Evolutionary conservation across 2,329 filamentous ascomycete species (phyloP).

Genomic region (Paracoccidioides lutzii): DNA sequence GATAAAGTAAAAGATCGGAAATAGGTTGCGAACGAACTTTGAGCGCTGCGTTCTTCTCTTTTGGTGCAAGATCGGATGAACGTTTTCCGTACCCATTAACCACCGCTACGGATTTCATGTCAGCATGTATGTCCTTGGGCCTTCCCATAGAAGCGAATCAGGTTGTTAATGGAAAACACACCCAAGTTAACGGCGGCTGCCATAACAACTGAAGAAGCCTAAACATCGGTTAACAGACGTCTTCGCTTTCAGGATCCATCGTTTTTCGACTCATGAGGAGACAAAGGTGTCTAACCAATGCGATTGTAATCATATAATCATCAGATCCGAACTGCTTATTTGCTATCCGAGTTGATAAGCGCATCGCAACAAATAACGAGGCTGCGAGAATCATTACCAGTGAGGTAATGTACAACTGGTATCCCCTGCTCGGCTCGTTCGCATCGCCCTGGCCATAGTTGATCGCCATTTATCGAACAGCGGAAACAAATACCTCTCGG

Average conservation of each 20-base stretch:
- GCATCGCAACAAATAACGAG: constrained; percentile 1
- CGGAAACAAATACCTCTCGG: too few species aligned
- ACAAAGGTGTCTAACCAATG: neutral
- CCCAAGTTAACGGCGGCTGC: constrained; percentile 4
- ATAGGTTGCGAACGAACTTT: neutral
- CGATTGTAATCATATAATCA: neutral
- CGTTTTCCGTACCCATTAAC: constrained; percentile 12
- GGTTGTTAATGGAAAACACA: neutral
- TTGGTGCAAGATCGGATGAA: constrained; percentile 6
- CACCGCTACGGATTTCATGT: constrained; percentile 6
- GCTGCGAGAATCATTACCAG: constrained; percentile 4
- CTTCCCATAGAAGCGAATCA: too few species aligned
- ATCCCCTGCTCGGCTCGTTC: neutral
- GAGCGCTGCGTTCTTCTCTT: constrained; percentile 3
- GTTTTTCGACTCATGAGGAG: too few species aligned
- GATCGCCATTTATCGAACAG: constrained; percentile 2
- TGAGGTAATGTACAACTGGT: constrained; percentile 3
- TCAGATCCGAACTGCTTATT: neutral
- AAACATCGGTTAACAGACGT: neutral
- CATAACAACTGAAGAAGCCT: constrained; percentile 1
- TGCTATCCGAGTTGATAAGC: neutral
- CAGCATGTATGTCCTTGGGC: too few species aligned
- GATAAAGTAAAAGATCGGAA: too few species aligned
- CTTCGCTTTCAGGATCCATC: too few species aligned
- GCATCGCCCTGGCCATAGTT: constrained; percentile 6